Conservation (phyloP, 768 basidiomycete species). For the Pilatotrama ljubarskyi region DNA sequence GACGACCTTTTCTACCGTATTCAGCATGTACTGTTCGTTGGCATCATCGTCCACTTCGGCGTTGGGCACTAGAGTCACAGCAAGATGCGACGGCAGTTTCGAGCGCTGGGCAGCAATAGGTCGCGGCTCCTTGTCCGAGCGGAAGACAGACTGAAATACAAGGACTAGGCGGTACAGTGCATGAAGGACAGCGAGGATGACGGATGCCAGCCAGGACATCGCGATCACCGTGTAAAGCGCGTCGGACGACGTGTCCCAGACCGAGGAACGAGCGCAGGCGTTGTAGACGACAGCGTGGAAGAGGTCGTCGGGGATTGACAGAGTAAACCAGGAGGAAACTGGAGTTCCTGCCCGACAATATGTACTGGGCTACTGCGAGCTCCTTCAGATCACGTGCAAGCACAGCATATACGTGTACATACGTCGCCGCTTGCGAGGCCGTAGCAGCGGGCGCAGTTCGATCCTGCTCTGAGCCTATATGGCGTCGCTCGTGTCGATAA, state of each 20-base stretch:
- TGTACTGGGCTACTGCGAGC: not conserved
- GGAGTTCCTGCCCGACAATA: not conserved
- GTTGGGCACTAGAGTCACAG: slow-evolving; percentile 55
- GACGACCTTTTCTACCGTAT: slow-evolving; percentile 53
- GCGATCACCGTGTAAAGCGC: slow-evolving; percentile 13
- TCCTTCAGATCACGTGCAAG: not conserved
- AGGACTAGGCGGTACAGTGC: slow-evolving; percentile 50
- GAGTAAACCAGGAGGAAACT: not conserved
- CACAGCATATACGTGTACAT: not conserved
- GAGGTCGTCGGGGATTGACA: not conserved
- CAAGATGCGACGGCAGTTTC: slow-evolving; percentile 66
- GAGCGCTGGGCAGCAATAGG: slow-evolving; percentile 52
- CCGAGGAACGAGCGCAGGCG: not conserved
- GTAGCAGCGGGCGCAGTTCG: no score
- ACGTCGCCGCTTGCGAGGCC: no score
- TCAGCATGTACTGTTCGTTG: slow-evolving; percentile 45
- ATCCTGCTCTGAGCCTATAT: no score
- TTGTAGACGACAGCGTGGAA: not conserved
- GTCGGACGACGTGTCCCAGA: slow-evolving; percentile 10
- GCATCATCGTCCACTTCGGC: slow-evolving; percentile 33
- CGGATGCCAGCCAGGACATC: slow-evolving; percentile 50
- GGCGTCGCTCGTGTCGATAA: no score
- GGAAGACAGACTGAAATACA: slow-evolving; percentile 34
- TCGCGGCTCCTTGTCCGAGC: slow-evolving; percentile 41
- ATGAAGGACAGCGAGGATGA: slow-evolving; percentile 59